Base-by-base conservation (phyloP, 164 flowering plant genomes). In the Macadamia integrifolia region DNA sequence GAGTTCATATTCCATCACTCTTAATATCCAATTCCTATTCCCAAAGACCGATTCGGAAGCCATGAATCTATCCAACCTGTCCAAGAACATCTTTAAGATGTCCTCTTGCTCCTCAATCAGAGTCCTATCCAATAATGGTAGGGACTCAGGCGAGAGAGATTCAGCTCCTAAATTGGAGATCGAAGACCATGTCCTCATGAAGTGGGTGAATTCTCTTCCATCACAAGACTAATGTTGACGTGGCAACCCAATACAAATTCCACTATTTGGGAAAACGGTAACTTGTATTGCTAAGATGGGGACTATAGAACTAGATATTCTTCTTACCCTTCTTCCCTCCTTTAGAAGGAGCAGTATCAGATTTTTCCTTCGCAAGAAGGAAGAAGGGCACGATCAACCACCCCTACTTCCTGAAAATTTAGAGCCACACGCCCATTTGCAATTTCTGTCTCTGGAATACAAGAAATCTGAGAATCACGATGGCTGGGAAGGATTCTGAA, bases 111-210 rank as follows among this genome's bases (percentile, higher is more conserved):
- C 74, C 15, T 66, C 49, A 2, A 75, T 71, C 1, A 59, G 49
- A n/a, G 40, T 35, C 59, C 77, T 52, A 32, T 65, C 77, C 31
- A 49, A 74, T 43, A 74, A 10, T 9, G 77, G 72, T 29, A 42
- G n/a, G 30, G 28, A 61, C 30, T 50, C 53, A 6, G 7, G 6
- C 30, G 55, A 1, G n/a, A 35, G 62, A 50, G 40, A 35, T 35
- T 4, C 65, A 35, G 40, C 5, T 40, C 32, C 31, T 31, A 29
- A 23, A 29, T 9, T 50, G 60, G 53, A 50, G n/a, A 64, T 60
- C 9, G 72, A 58, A 8, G 72, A 65, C 76, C 76, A 74, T 13
- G 76, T 43, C 57, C 40, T 64, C 13, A 64, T 64, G 57, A 74
- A 69, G 14, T 57, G 18, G 32, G 48, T 42, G 13, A 65, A 15